Evolutionary conservation across 1,284 basidiomycete genomes (phyloP), one percentile per base, ranked within the genome.

Genomic region (Xerocomus nothofagi): DNA sequence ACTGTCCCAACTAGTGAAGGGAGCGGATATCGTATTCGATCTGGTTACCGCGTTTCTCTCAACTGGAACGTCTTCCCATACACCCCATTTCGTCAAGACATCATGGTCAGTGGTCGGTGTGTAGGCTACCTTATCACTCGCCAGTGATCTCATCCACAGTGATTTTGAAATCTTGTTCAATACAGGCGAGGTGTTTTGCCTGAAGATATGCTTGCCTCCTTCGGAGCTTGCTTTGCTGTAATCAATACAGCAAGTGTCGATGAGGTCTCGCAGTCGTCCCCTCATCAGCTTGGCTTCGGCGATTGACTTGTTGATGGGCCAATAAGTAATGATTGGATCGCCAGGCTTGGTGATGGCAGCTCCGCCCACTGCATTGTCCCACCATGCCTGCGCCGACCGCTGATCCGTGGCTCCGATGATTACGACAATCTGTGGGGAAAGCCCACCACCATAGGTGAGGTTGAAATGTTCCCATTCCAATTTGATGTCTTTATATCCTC

Each of bases 401-500:
- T 55, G 56, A 18, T 63, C 50, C 3, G 29, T 40, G 3, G 53
- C 54, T 33, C 65, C 65, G 2, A 55, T 44, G 42, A 67, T 6
- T 15, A 67, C 15, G 14, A 65, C 53, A 14, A 65, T 52, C 18
- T 57, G 65, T 23, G 61, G 65, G 3, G 61, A 59, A 36, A 63
- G 53, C 6, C 65, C 64, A 15, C 61, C 62, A 1, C 62, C 55
- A 14, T 65, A 67, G 18, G 50, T 54, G 37, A 44, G 6, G 18
- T 61, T 51, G 49, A 63, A 63, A 48, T 59, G 34, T 14, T 61
- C 55, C 65, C 60, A 63, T 54, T 67, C 50, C 6, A 14, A 32
- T 48, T 30, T 59, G 37, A 61, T 47, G 14, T 51, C 41, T 26
- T 10, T 20, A 24, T 15, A 44, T 4, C 39, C 57, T n/a, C 20